These are phyloP conservation scores for Candida lessepsii DNA, from an alignment of 805 yeast genomes.

Conservation along the genomic window DNA sequence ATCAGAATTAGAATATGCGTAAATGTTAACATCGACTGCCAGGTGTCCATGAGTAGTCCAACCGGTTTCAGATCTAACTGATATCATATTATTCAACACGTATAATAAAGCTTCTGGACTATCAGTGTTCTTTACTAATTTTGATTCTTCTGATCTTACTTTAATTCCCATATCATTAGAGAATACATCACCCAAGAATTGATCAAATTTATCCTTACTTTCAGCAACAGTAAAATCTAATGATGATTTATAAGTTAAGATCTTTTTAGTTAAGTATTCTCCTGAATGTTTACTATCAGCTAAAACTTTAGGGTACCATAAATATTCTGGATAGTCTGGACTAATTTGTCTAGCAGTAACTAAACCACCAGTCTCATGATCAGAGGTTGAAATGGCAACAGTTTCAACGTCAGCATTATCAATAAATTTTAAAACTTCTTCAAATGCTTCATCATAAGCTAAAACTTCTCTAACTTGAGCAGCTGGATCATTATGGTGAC, in stretches of 20 bases:
- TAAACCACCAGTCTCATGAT: constrained; percentile 91
- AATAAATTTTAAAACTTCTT: constrained; percentile 68
- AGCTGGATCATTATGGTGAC: constrained; percentile 89
- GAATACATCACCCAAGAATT: constrained; percentile 54
- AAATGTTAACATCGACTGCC: constrained; percentile 92
- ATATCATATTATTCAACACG: constrained; percentile 65
- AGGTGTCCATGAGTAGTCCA: constrained; percentile 97
- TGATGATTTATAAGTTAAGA: constrained; percentile 22
- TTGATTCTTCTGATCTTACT: constrained; percentile 56
- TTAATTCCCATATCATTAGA: constrained; percentile 64
- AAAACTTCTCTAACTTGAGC: constrained; percentile 89
- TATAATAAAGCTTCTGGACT: constrained; percentile 45
- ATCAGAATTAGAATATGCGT: constrained; percentile 66
- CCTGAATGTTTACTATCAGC: constrained; percentile 71
- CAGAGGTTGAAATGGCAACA: constrained; percentile 76
- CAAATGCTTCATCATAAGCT: constrained; percentile 80
- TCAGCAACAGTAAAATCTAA: constrained; percentile 12
- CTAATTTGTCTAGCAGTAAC: constrained; percentile 80
- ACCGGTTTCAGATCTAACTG: constrained; percentile 85
- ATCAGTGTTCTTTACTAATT: constrained; percentile 18
- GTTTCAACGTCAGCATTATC: constrained; percentile 71
- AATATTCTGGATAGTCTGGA: constrained; percentile 71
- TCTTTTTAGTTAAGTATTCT: constrained; percentile 55
- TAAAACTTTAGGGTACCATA: constrained; percentile 79
- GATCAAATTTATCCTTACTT: constrained; percentile 23